phyloP scores from a whole-genome alignment of 2,329 filamentous ascomycete genomes.

The Bisporella sp. region DNA sequence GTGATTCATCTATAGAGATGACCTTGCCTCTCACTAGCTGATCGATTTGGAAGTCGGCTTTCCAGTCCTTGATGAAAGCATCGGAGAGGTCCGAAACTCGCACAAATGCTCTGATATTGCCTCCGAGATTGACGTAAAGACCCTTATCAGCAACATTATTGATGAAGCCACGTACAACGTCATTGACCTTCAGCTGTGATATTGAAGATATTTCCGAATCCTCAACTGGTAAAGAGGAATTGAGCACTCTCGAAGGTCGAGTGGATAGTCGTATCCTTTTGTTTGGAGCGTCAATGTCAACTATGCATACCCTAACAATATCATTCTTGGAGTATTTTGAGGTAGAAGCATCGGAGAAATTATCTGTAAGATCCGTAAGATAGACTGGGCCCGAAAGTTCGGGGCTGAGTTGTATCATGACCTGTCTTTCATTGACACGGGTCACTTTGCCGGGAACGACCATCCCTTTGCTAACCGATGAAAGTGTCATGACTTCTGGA shows the following conservation, averaged over 20 bases:
- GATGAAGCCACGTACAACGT: constrained; percentile 84
- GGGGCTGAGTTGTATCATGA: constrained; percentile 82
- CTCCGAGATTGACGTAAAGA: constrained; percentile 77
- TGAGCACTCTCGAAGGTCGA: constrained; percentile 81
- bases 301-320: constrained; percentile 78
- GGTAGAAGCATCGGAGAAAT: constrained; percentile 76
- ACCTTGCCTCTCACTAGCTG: constrained; percentile 88
- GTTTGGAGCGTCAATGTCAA: constrained; percentile 73
- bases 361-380: constrained; percentile 76
- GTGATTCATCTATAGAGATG: constrained; percentile 58
- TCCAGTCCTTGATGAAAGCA: constrained; percentile 91
- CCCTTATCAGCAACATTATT: constrained; percentile 87
- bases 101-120: constrained; percentile 73
- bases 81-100: constrained; percentile 87
- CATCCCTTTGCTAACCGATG: constrained; percentile 69
- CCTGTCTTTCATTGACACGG: constrained; percentile 74
- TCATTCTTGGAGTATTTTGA: constrained; percentile 75
- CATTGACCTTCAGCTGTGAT: constrained; percentile 66
- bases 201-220: constrained; percentile 71
- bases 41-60: constrained; percentile 77
- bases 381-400: constrained; percentile 72
- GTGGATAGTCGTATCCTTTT: constrained; percentile 78
- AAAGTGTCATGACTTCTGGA: constrained; percentile 55
- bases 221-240: constrained; percentile 71
- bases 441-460: constrained; percentile 78